Percentiles rank a stretch among this genome's conserved stretches.
Conservation (phyloP, 1,284 basidiomycete species). For the Trichosporon coremiiforme region DNA sequence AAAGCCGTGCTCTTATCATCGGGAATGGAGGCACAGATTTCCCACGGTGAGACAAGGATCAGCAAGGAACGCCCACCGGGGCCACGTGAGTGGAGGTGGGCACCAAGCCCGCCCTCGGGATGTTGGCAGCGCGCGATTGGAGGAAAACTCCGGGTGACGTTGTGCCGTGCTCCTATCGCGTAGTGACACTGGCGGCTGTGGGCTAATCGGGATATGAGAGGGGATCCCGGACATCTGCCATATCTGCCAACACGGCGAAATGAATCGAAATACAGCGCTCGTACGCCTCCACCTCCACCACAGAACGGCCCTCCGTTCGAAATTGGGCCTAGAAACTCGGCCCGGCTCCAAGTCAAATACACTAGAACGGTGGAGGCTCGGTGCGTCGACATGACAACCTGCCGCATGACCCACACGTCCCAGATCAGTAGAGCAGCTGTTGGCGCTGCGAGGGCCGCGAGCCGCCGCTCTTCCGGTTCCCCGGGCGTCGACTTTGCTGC, state of each 20-base stretch:
- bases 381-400: slow-evolving; percentile 10
- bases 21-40: not conserved
- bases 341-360: not conserved
- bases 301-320: slow-evolving; percentile 3
- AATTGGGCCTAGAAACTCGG: not conserved
- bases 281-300: slow-evolving; percentile 17
- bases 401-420: slow-evolving; percentile 3
- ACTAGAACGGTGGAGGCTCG: not conserved
- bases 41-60: not conserved
- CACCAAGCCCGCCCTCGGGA: not conserved
- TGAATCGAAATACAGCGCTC: slow-evolving; percentile 8
- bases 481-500: not conserved
- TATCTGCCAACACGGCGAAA: slow-evolving; percentile 10
- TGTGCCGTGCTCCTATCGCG: not conserved
- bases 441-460: slow-evolving; percentile 9
- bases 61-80: not conserved
- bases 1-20: slow-evolving; percentile 2
- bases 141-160: not conserved
- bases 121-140: not conserved
- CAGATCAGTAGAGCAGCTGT: not conserved
- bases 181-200: not conserved
- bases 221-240: not conserved
- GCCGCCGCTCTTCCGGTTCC: not conserved
- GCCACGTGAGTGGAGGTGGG: slow-evolving; percentile 12
- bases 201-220: slow-evolving; percentile 6